These are phyloP conservation scores for Pachysolen tannophilus DNA, from an alignment of 805 yeast species.

Conservation along the genomic window DNA sequence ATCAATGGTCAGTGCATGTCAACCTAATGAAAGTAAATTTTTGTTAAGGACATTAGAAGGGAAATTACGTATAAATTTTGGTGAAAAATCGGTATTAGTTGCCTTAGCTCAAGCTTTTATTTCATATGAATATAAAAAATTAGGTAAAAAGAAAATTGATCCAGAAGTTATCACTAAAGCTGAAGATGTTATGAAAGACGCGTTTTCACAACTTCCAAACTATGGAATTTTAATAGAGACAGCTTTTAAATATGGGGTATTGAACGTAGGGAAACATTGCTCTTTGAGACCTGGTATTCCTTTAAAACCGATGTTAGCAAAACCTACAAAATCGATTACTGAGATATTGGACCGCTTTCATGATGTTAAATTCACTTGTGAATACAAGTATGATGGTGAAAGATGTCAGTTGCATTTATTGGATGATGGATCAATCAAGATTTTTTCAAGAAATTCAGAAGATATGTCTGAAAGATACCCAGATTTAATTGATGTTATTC, in stretches of 20 bases:
- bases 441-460: constrained; percentile 92
- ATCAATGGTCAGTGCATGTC: constrained; percentile 77
- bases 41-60: constrained; percentile 88
- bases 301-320: constrained; percentile 95
- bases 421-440: constrained; percentile 54
- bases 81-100: constrained; percentile 84
- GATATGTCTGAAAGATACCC: constrained; percentile 97
- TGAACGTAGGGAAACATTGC: constrained; percentile 56
- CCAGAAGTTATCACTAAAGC: constrained; percentile 50
- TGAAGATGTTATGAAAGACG: constrained; percentile 75
- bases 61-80: constrained; percentile 85
- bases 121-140: constrained; percentile 40
- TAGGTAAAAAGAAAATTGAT: constrained; percentile 14
- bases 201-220: constrained; percentile 85
- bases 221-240: constrained; percentile 70
- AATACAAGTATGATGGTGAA: constrained; percentile 96
- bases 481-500: constrained; percentile 66
- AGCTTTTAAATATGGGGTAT: constrained; percentile 61
- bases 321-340: constrained; percentile 90
- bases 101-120: constrained; percentile 80
- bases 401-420: constrained; percentile 89
- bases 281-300: constrained; percentile 88
- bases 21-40: constrained; percentile 82
- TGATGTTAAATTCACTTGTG: constrained; percentile 83
- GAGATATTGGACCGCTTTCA: constrained; percentile 88